Conservation (phyloP, 805 yeast species). For the Wickerhamiella qilinensis region DNA sequence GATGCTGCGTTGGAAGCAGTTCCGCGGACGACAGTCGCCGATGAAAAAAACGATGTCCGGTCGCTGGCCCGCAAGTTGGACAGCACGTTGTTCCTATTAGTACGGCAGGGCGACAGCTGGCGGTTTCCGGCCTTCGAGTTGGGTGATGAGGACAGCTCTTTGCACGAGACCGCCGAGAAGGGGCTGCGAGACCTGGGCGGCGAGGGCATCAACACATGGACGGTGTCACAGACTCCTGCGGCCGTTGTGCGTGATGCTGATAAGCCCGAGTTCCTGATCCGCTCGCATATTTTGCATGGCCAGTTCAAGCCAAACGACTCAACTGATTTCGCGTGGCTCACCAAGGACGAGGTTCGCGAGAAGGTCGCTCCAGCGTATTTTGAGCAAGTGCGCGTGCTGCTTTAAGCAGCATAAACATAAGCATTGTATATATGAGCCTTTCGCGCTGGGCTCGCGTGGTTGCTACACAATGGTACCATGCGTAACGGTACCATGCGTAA, state of each 20-base stretch:
- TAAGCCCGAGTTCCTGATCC: conserved; percentile 53
- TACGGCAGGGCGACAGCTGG: conserved; percentile 41
- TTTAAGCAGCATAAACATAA: conserved; percentile 6
- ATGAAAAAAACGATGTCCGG: conserved; percentile 38
- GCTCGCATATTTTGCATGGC: conserved; percentile 82
- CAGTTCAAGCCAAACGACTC: conserved; percentile 34
- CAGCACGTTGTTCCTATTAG: conserved; percentile 62
- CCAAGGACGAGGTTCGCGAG: conserved; percentile 56
- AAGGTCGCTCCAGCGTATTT: conserved; percentile 40
- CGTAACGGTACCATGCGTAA: too few species aligned
- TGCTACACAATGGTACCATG: too few species aligned
- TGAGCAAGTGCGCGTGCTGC: conserved; percentile 10
- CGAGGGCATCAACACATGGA: conserved; percentile 62
- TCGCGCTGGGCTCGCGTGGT: background rate
- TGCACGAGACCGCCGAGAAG: conserved; percentile 58
- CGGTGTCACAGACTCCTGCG: conserved; percentile 81
- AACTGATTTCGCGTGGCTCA: conserved; percentile 62
- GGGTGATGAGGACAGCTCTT: conserved; percentile 27
- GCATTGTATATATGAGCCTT: conserved; percentile 3
- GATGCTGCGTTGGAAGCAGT: conserved; percentile 50
- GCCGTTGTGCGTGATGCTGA: conserved; percentile 37
- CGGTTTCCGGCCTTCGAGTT: conserved; percentile 54
- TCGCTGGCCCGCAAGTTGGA: conserved; percentile 69
- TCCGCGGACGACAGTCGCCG: conserved; percentile 67
- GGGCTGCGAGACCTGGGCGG: conserved; percentile 66